These are phyloP conservation scores for Hemisphaericaspora xylofermentans DNA, from an alignment of 1,139 yeast genomes.

Conservation along the genomic window DNA sequence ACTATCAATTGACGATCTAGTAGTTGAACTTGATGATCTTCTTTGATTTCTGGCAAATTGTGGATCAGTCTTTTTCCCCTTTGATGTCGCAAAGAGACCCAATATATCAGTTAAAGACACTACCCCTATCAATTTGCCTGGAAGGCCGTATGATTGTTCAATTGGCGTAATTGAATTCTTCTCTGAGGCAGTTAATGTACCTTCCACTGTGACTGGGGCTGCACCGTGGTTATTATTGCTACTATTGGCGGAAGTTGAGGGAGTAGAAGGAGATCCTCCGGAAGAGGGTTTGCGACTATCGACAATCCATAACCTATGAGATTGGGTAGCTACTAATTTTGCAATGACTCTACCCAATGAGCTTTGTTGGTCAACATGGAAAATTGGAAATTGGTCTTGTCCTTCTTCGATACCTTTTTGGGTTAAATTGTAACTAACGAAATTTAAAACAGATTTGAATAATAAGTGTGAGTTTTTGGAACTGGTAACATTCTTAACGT, in stretches of 20 bases:
- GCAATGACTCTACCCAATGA: constrained; percentile 89
- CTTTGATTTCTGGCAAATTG: constrained; percentile 83
- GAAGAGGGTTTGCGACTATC: constrained; percentile 40
- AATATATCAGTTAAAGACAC: constrained; percentile 87
- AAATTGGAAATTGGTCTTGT: constrained; percentile 93
- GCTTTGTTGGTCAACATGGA: constrained; percentile 80
- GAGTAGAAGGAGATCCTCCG: constrained; percentile 4
- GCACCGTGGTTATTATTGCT: constrained; percentile 1
- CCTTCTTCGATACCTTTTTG: constrained; percentile 92
- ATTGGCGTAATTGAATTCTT: constrained; percentile 12
- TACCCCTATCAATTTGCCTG: constrained; percentile 85
- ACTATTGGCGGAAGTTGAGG: constrained; percentile 7
- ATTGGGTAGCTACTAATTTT: constrained; percentile 89
- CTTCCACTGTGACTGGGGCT: constrained; percentile 21
- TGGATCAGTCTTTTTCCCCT: constrained; percentile 75
- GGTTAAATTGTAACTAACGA: constrained; percentile 80
- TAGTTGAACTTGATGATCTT: constrained; percentile 54
- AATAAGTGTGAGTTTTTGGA: constrained; percentile 81
- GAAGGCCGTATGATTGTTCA: constrained; percentile 27
- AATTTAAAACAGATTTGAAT: constrained; percentile 81
- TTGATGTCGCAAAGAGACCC: constrained; percentile 72
- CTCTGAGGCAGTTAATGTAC: constrained; percentile 14
- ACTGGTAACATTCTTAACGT: constrained; percentile 82
- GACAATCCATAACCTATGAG: constrained; percentile 93
- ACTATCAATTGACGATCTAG: constrained; percentile 38